A percentile compares a stretch with the other conserved stretches of the same genome.
Evolutionary conservation across 108 stramenopile genomes (phyloP).

Genomic region (Heterococcus sp.): DNA sequence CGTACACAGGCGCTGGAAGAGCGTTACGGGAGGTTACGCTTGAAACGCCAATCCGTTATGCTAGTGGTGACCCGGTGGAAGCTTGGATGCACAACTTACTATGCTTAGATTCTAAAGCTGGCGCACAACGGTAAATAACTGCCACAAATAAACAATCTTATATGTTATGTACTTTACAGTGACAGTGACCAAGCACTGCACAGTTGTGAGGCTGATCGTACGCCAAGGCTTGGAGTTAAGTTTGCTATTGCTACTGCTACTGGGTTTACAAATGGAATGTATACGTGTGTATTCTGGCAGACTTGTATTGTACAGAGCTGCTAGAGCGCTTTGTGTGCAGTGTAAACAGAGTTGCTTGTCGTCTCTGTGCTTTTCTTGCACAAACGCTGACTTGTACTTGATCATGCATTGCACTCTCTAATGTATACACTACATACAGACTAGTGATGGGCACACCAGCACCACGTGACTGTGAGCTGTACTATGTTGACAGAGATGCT

Average conservation of each 20-base stretch:
- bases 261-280: not conserved
- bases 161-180: not conserved
- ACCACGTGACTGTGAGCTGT: conserved; percentile 88
- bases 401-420: no score
- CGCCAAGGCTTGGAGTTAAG: not conserved
- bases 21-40: conserved; percentile 64
- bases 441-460: conserved; percentile 78
- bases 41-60: conserved; percentile 92
- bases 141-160: no score
- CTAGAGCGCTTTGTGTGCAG: not conserved
- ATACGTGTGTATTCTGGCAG: not conserved
- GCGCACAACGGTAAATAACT: not conserved
- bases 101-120: conserved; percentile 78
- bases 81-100: conserved; percentile 88
- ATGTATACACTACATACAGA: not conserved
- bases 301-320: not conserved
- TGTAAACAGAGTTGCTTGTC: no score
- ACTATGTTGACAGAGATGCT: conserved; percentile 93
- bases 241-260: not conserved
- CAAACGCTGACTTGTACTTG: no score
- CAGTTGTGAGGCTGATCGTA: not conserved
- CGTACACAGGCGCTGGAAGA: conserved; percentile 7
- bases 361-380: no score
- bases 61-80: conserved; percentile 83
- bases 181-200: no score